phyloP scores from a whole-genome alignment of 2,329 filamentous ascomycete species.

The Aspergillus pseudoterreus region DNA sequence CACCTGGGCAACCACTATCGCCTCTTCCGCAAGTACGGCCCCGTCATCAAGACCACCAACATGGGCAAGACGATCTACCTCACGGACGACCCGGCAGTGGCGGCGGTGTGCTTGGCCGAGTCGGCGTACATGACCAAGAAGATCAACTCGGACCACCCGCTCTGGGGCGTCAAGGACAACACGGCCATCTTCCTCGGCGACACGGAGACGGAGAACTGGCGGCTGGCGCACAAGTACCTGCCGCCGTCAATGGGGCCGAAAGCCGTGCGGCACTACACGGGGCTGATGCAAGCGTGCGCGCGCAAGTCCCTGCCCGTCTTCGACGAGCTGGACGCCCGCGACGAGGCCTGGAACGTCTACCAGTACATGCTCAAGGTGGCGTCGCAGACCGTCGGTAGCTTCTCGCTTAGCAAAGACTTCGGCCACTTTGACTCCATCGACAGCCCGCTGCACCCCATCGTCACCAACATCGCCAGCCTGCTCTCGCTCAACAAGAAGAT shows the following conservation, averaged over 20 bases:
- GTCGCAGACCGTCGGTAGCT: conserved; percentile 38
- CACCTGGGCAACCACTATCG: conserved; percentile 54
- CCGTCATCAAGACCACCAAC: conserved; percentile 49
- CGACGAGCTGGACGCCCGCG: conserved; percentile 46
- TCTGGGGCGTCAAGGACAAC: conserved; percentile 20
- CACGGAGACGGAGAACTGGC: conserved; percentile 22
- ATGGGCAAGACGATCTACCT: conserved; percentile 49
- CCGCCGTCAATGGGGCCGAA: conserved; percentile 56
- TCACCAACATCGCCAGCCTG: conserved; percentile 46
- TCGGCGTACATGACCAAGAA: conserved; percentile 51
- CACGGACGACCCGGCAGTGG: conserved; percentile 48
- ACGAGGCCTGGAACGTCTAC: conserved; percentile 43
- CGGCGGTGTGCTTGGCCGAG: conserved; percentile 46
- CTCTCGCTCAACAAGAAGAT: conserved; percentile 59
- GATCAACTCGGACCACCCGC: conserved; percentile 30
- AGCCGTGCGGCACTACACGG: conserved; percentile 57
- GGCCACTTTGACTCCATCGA: conserved; percentile 42
- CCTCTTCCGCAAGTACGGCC: conserved; percentile 50
- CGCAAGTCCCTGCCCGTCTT: conserved; percentile 47
- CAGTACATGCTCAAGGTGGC: conserved; percentile 46
- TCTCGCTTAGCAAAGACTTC: conserved; percentile 40
- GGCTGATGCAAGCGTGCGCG: conserved; percentile 53
- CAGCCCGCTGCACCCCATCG: conserved; percentile 49
- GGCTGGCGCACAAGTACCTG: conserved; percentile 56
- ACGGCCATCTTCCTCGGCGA: conserved; percentile 24